Base-by-base conservation (phyloP, 2,329 filamentous ascomycete genomes). In the Aspergillus quadrilineatus region DNA sequence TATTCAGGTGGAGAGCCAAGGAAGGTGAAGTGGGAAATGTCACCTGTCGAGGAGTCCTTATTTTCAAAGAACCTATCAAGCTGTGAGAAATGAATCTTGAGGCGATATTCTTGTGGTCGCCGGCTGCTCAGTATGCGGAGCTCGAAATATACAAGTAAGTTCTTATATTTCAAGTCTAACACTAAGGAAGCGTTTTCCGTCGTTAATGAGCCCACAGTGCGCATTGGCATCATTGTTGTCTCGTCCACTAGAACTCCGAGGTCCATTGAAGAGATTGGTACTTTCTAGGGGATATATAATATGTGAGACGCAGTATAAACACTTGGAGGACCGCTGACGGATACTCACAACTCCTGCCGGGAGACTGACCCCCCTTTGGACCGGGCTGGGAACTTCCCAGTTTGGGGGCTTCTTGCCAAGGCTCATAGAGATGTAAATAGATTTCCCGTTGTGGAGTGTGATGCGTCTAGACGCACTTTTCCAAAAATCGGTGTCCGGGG, bases 201-300 rank as follows among this genome's bases (percentile, higher is more conserved):
- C 3, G 41, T 48, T 4, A 57, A 60, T 4, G 69, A 53, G 12
- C 63, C 59, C 6, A 79, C 64, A 1, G 76, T 80, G 51, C 80
- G 81, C 79, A 89, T 83, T 7, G 78, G 71, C 67, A 86, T 82
- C 79, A 92, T 85, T 0, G 77, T 75, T 2, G 73, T 75, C 4
- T 82, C 79, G 1, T 79, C 72, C 1, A 80, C 63, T 73, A 85
- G 79, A 41, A 85, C 76, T 0, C 89, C 89, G 62, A 92, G 88
- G 15, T 85, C 80, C 1, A 92, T 65, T 0, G 73, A 75, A 1
- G 68, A 63, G 2, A 81, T 75, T 1, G 69, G 65, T 1, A 85
- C 60, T 14, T 67, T 75, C 69, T 82, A 71, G 17, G 52, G 1
- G 43, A 14, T 6, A 36, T 7, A 37, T 22, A 10, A 42, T 48